Percentiles rank a stretch among this genome's conserved stretches.
phyloP scores from a whole-genome alignment of 495 filamentous ascomycete species.

The Lophiotrema nucula region DNA sequence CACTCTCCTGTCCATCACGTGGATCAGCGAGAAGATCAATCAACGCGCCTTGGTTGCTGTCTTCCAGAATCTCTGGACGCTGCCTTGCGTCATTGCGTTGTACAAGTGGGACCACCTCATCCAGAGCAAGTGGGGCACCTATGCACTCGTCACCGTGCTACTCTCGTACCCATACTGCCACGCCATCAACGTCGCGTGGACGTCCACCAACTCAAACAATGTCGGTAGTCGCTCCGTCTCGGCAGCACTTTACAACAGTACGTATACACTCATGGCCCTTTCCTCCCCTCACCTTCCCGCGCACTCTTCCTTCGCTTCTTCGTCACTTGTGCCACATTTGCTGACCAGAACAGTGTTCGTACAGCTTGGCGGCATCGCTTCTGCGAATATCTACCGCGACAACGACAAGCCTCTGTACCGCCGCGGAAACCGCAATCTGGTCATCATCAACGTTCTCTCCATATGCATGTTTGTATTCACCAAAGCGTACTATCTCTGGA shows the following conservation, averaged over 20 bases:
- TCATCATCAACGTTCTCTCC: constrained; percentile 41
- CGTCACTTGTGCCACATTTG: no score
- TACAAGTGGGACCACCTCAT: constrained; percentile 41
- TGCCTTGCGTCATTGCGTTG: constrained; percentile 47
- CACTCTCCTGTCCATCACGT: constrained; percentile 46
- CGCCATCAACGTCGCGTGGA: constrained; percentile 46
- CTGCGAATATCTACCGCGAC: constrained; percentile 42
- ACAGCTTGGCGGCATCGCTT: constrained; percentile 42
- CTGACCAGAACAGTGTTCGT: no score
- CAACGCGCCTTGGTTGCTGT: constrained; percentile 49
- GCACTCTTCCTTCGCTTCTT: no score
- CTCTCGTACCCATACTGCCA: constrained; percentile 51
- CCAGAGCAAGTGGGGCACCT: constrained; percentile 46
- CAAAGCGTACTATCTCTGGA: constrained; percentile 38
- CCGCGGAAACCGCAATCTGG: constrained; percentile 44
- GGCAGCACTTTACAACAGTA: constrained; percentile 49
- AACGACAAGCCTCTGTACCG: constrained; percentile 44
- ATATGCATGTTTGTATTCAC: constrained; percentile 39
- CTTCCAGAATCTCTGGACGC: constrained; percentile 49
- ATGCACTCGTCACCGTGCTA: constrained; percentile 44
- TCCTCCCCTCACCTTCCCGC: no score
- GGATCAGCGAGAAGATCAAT: constrained; percentile 47
- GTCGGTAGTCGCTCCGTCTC: constrained; percentile 47
- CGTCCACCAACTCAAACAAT: constrained; percentile 45
- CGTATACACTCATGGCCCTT: no score